Evolutionary conservation across 2,329 filamentous ascomycete genomes (phyloP).

Genomic region (Endothia cerciana): DNA sequence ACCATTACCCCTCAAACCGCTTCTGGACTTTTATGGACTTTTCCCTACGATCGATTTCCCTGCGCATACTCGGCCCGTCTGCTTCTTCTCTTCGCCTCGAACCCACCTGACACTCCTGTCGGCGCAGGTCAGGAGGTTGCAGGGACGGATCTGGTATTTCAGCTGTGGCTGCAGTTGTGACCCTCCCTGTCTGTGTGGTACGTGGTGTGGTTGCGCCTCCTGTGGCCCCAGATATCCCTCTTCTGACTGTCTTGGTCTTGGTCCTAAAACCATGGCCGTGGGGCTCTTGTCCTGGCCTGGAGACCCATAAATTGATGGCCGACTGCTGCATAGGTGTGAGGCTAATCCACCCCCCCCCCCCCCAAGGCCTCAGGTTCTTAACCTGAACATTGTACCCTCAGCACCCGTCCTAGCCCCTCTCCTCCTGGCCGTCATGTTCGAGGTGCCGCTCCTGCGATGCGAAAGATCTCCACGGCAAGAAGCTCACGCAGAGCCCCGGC

Average conservation of each 20-base stretch:
- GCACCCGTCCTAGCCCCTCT: background rate
- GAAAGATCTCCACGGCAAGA: constrained; percentile 39
- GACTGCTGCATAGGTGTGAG: background rate
- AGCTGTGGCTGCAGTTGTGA: constrained; percentile 3
- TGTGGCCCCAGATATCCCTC: background rate
- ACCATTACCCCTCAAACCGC: background rate
- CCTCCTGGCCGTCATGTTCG: constrained; percentile 22
- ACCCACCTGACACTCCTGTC: background rate
- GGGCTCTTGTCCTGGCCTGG: background rate
- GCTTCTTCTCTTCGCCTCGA: background rate
- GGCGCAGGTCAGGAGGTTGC: background rate
- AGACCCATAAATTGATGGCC: background rate
- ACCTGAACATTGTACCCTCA: background rate
- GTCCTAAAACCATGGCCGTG: background rate
- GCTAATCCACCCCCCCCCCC: background rate
- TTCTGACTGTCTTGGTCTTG: background rate
- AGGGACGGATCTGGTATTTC: background rate
- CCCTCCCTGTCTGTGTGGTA: background rate
- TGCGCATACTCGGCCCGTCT: background rate
- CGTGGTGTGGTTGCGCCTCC: background rate
- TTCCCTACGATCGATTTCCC: background rate
- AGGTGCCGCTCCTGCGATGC: constrained; percentile 26
- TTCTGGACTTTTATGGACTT: background rate
- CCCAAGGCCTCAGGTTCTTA: background rate
- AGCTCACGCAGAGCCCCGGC: constrained; percentile 59